phyloP scores from a whole-genome alignment of 805 yeast genomes.

The Blastobotrys robertii region DNA sequence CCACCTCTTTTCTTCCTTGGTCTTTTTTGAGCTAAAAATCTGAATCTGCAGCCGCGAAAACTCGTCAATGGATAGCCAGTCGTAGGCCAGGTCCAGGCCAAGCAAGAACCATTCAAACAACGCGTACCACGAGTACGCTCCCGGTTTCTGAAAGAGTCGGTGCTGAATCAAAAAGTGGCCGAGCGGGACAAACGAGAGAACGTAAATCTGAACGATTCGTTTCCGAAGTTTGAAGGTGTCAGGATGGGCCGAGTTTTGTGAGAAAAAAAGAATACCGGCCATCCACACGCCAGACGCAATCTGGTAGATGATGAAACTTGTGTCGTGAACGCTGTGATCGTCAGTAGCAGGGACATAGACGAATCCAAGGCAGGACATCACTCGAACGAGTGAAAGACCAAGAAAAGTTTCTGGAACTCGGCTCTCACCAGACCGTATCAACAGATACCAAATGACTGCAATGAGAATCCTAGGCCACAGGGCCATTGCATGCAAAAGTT shows the following conservation, averaged over 20 bases:
- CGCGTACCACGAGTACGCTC: slow-evolving; percentile 77
- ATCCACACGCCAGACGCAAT: slow-evolving; percentile 12
- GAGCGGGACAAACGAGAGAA: slow-evolving; percentile 55
- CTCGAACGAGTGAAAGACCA: slow-evolving; percentile 52
- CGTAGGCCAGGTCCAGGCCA: slow-evolving; percentile 62
- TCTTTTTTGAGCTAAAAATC: slow-evolving; percentile 3
- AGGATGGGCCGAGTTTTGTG: slow-evolving; percentile 19
- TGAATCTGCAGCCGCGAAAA: slow-evolving; percentile 42
- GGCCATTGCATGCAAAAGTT: slow-evolving; percentile 68
- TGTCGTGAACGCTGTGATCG: slow-evolving; percentile 13
- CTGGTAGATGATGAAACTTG: slow-evolving; percentile 10
- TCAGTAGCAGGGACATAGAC: slow-evolving; percentile 64
- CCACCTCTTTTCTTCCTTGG: neutral
- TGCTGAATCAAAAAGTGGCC: slow-evolving; percentile 72
- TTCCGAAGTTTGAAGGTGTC: slow-evolving; percentile 34
- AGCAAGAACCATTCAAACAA: slow-evolving; percentile 76
- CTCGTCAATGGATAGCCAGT: slow-evolving; percentile 56
- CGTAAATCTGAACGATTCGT: slow-evolving; percentile 44
- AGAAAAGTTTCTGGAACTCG: slow-evolving; percentile 3
- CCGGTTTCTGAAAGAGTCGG: slow-evolving; percentile 60
- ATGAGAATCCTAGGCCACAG: slow-evolving; percentile 71
- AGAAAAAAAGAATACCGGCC: slow-evolving; percentile 1
- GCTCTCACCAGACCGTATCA: slow-evolving; percentile 1
- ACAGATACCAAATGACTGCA: slow-evolving; percentile 27
- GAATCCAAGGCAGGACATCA: slow-evolving; percentile 80